Base-by-base conservation (phyloP, 2,329 filamentous ascomycete genomes). In the Cladorrhinum sp. region DNA sequence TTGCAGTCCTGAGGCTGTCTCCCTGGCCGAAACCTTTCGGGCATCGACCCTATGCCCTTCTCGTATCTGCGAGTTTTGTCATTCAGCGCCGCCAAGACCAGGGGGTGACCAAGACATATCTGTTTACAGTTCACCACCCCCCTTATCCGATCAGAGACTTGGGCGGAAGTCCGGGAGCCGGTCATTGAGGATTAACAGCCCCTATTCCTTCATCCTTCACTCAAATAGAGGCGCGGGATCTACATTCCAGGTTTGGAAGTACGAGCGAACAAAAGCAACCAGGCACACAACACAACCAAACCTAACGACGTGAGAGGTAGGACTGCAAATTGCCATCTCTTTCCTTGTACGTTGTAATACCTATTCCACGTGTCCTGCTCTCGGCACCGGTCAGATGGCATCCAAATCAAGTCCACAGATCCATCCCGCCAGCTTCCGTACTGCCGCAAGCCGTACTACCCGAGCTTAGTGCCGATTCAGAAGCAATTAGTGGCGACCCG, bases 141-240 rank as follows among this genome's bases (percentile, higher is more conserved):
- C n/a, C 48, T n/a, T 58, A 32, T 54, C 59, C 60, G 60, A 49
- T 29, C 22, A 41, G 32, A 55, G 52, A 55, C 32, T 45, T 22
- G 41, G 20, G 41, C 16, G 18, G 41, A 16, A 45, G 41, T 45
- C 32, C 9, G 20, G 32, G 32, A 25, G 32, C 38, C 13, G 12
- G 32, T 16, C 32, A 36, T 36, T 36, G 25, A n/a, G n/a, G n/a
- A n/a, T n/a, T n/a, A n/a, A n/a, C n/a, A n/a, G 20, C 50, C n/a
- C 22, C 23, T 25, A 27, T 52, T 20, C 13, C 18, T 32, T n/a
- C n/a, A n/a, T n/a, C n/a, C n/a, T n/a, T n/a, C n/a, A n/a, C n/a
- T n/a, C n/a, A n/a, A n/a, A n/a, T n/a, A n/a, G n/a, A n/a, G n/a
- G n/a, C n/a, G 10, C 10, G 25, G 25, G 10, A 29, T 29, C 25